A percentile compares a stretch with the other conserved stretches of the same genome.
These are phyloP conservation scores for Santalum album DNA, from an alignment of 164 flowering plant genomes.

Conservation along the genomic window DNA sequence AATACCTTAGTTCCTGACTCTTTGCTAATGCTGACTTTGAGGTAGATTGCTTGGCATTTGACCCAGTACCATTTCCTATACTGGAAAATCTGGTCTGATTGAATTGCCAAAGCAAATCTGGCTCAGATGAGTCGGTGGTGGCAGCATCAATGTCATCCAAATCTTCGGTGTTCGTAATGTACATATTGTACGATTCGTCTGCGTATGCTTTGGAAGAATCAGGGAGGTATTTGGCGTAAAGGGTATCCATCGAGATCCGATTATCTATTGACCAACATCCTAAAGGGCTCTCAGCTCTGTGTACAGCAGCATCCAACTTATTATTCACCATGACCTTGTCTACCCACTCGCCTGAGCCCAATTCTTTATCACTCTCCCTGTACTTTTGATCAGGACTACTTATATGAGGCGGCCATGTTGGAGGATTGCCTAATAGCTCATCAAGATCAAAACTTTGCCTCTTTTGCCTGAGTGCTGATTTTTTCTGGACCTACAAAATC, in stretches of 20 bases:
- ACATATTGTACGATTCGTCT: slow-evolving; percentile 37
- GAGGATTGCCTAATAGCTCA: slow-evolving; percentile 52
- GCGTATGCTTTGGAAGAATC: slow-evolving; percentile 42
- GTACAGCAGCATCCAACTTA: slow-evolving; percentile 43
- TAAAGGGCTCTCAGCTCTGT: not conserved
- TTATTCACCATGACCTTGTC: slow-evolving; percentile 96
- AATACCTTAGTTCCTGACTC: slow-evolving; percentile 58
- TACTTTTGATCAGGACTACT: slow-evolving; percentile 29
- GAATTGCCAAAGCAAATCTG: slow-evolving; percentile 80
- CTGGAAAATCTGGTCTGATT: slow-evolving; percentile 50
- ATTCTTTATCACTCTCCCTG: slow-evolving; percentile 53
- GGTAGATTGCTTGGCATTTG: slow-evolving; percentile 43
- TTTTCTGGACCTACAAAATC: slow-evolving; percentile 31
- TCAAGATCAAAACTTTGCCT: slow-evolving; percentile 57
- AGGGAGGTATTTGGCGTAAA: slow-evolving; percentile 47
- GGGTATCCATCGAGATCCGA: slow-evolving; percentile 17
- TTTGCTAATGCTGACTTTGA: slow-evolving; percentile 36
- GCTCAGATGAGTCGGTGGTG: slow-evolving; percentile 90
- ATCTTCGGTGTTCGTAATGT: slow-evolving; percentile 40
- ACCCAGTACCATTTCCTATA: slow-evolving; percentile 31
- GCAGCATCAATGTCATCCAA: slow-evolving; percentile 75
- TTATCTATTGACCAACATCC: not conserved
- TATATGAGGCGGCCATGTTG: slow-evolving; percentile 82
- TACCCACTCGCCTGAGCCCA: slow-evolving; percentile 71
- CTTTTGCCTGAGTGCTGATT: slow-evolving; percentile 39